These are phyloP conservation scores for Colletotrichum nymphaeae DNA, from an alignment of 2,329 filamentous ascomycete genomes.

Conservation along the genomic window DNA sequence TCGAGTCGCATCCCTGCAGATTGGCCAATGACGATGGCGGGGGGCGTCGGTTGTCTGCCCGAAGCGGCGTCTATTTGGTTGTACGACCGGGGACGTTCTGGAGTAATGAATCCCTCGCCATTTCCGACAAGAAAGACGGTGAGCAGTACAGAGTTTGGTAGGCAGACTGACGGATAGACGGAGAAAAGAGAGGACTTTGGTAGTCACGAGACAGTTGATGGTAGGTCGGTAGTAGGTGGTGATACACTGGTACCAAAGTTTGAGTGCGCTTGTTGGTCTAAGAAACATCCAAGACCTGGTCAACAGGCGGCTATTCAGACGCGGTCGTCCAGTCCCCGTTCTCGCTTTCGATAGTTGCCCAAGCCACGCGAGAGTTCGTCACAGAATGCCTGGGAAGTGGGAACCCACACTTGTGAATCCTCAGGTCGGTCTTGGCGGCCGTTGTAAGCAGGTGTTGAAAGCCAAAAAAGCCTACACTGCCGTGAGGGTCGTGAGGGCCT, in stretches of 20 bases:
- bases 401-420: neutral
- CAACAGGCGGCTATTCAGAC: slow-evolving; percentile 27
- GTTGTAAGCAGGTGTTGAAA: neutral
- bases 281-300: neutral
- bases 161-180: neutral
- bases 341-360: neutral
- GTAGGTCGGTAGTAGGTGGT: neutral
- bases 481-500: too few species aligned
- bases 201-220: neutral
- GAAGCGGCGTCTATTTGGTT: slow-evolving; percentile 34
- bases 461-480: too few species aligned
- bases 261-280: neutral
- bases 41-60: slow-evolving; percentile 35
- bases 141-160: neutral
- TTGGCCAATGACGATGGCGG: slow-evolving; percentile 40
- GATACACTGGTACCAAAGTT: neutral
- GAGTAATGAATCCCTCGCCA: slow-evolving; percentile 21
- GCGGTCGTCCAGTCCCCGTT: slow-evolving; percentile 15
- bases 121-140: slow-evolving; percentile 30
- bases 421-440: neutral
- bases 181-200: neutral
- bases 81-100: slow-evolving; percentile 1
- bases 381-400: neutral
- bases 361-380: slow-evolving; percentile 11
- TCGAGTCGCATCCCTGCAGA: slow-evolving; percentile 33